A percentile compares a stretch with the other conserved stretches of the same genome.
Evolutionary conservation across 1,139 yeast species (phyloP).

Genomic region (Nadsonia starkeyi-henricii): DNA sequence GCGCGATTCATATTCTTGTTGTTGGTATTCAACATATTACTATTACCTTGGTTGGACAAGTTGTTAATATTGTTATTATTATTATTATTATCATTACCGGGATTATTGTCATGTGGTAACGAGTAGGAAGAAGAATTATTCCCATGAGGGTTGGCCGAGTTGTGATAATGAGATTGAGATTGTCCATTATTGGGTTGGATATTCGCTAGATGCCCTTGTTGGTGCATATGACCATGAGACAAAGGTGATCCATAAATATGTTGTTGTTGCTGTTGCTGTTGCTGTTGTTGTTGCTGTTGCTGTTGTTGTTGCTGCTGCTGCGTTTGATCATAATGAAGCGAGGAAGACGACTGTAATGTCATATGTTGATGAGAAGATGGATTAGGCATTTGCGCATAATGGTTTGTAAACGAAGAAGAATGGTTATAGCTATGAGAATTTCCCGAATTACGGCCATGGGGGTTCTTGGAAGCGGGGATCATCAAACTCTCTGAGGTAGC

Average conservation of each 20-base stretch:
- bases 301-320: constrained; percentile 1
- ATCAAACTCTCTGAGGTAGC: no score
- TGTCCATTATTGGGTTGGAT: not conserved
- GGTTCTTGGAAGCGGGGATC: no score
- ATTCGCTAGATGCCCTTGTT: not conserved
- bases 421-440: no score
- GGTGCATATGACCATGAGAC: not conserved
- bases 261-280: constrained; percentile 1
- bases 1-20: not conserved
- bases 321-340: not conserved
- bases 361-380: no score
- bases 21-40: constrained; percentile 1
- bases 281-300: constrained; percentile 1
- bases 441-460: no score
- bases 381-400: no score
- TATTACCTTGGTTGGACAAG: not conserved
- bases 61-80: constrained; percentile 1
- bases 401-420: no score
- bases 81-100: constrained; percentile 2
- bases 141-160: constrained; percentile 3
- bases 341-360: not conserved
- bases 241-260: not conserved
- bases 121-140: constrained; percentile 2
- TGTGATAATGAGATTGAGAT: not conserved
- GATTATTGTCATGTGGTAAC: constrained; percentile 1